A percentile compares a stretch with the other conserved stretches of the same genome.
Evolutionary conservation across 495 filamentous ascomycete genomes (phyloP).

Genomic region (Astrocystis sublimbata): DNA sequence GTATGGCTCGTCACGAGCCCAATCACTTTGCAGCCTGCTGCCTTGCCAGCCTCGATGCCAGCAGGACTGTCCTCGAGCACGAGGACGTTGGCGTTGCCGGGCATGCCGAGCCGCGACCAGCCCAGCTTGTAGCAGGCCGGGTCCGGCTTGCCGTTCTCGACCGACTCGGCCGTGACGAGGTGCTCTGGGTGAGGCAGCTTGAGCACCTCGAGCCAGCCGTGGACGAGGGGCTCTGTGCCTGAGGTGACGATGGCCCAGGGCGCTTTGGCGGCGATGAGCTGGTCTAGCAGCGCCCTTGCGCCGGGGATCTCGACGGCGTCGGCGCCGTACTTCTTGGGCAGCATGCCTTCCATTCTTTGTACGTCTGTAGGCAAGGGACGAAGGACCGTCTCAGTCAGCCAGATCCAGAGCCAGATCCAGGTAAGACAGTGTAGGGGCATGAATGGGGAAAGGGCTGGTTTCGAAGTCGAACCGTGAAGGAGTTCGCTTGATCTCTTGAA

Average conservation of each 20-base stretch:
- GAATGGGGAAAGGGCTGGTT: conserved; percentile 1
- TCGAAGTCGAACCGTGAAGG: not conserved
- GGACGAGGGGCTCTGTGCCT: conserved; percentile 76
- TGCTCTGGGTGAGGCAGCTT: conserved; percentile 69
- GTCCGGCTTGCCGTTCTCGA: conserved; percentile 82
- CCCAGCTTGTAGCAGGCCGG: conserved; percentile 83
- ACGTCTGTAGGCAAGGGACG: conserved; percentile 62
- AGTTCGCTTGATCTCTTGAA: not conserved
- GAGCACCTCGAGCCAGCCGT: conserved; percentile 82
- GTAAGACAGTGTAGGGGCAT: conserved; percentile 5
- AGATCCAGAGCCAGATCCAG: no score
- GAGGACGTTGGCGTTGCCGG: conserved; percentile 51
- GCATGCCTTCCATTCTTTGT: conserved; percentile 70
- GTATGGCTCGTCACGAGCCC: conserved; percentile 86
- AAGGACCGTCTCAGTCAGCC: conserved; percentile 16
- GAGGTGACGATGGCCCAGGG: conserved; percentile 94
- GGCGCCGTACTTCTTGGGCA: conserved; percentile 72
- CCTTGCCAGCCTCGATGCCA: conserved; percentile 86
- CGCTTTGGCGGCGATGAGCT: conserved; percentile 47
- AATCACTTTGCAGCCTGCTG: conserved; percentile 83
- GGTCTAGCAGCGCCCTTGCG: conserved; percentile 45
- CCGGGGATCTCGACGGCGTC: conserved; percentile 85
- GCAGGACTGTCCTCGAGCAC: conserved; percentile 93
- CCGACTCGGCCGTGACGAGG: conserved; percentile 84
- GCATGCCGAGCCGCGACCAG: conserved; percentile 60